Percentiles rank a stretch among this genome's conserved stretches.
These are phyloP conservation scores for Brachypodium distachyon DNA, from an alignment of 202 grass and related monocot genomes.

Conservation along the genomic window DNA sequence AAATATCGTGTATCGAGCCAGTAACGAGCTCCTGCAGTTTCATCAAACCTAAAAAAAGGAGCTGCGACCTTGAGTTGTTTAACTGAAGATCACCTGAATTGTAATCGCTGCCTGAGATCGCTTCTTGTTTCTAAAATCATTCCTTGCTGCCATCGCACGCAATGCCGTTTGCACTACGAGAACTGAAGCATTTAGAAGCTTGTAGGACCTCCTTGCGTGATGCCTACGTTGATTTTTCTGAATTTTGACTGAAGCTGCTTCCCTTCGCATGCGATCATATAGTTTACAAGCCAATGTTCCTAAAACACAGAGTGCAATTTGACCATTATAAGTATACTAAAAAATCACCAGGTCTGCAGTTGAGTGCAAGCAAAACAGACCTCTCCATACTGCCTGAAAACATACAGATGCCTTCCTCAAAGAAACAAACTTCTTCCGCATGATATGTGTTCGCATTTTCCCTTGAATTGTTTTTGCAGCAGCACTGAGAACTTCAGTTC, in stretches of 20 bases:
- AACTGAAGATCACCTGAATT: slow-evolving; percentile 63
- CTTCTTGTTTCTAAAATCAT: slow-evolving; percentile 73
- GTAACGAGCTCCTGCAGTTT: not conserved
- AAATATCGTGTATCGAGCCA: not conserved
- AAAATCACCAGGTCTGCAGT: slow-evolving; percentile 6
- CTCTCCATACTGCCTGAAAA: slow-evolving; percentile 94
- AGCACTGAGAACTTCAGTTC: slow-evolving; percentile 87
- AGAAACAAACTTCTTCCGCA: slow-evolving; percentile 78
- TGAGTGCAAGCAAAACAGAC: slow-evolving; percentile 40
- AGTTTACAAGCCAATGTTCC: slow-evolving; percentile 91
- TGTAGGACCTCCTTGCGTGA: slow-evolving; percentile 81
- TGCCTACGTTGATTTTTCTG: slow-evolving; percentile 73
- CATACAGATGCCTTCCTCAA: slow-evolving; percentile 70
- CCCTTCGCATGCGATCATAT: slow-evolving; percentile 66
- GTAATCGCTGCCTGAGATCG: slow-evolving; percentile 60
- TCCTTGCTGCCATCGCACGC: slow-evolving; percentile 81
- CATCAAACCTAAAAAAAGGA: not conserved
- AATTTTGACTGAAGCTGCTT: slow-evolving; percentile 82
- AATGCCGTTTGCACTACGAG: slow-evolving; percentile 76
- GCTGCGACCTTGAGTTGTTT: not conserved
- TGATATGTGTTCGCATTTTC: slow-evolving; percentile 89
- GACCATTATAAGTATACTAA: slow-evolving; percentile 14
- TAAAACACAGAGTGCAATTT: slow-evolving; percentile 23
- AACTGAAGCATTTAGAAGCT: slow-evolving; percentile 48
- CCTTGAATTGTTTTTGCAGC: slow-evolving; percentile 92